Conservation (phyloP, 192 early-diverging fungal genomes). For the Coemansia sp. region DNA sequence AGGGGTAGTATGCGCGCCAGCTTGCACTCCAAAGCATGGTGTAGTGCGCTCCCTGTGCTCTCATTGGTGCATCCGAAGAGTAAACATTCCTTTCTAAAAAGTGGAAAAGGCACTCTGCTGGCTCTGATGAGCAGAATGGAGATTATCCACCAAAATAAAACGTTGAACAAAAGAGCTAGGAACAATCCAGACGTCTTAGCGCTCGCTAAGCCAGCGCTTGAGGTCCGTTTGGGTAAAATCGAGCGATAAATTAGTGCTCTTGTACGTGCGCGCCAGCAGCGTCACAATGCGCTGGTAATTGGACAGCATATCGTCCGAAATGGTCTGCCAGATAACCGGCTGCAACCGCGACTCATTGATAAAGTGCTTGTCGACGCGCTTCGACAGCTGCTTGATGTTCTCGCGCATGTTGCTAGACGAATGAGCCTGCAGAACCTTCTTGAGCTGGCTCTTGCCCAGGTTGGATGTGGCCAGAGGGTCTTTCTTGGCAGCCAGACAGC, state of each 20-base stretch:
- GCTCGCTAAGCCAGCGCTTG: constrained; percentile 49
- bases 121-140: no score
- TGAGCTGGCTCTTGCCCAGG: constrained; percentile 79
- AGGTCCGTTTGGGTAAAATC: constrained; percentile 73
- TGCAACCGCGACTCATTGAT: constrained; percentile 77
- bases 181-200: constrained; percentile 5
- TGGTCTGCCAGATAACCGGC: constrained; percentile 87
- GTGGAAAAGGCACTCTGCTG: no score
- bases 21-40: neutral
- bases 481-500: constrained; percentile 66
- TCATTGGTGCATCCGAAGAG: neutral
- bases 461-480: constrained; percentile 59
- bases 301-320: constrained; percentile 81
- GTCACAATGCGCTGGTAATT: constrained; percentile 80
- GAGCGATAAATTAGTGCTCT: constrained; percentile 73
- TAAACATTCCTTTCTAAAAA: neutral
- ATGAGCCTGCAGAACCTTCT: constrained; percentile 81
- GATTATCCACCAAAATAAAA: no score
- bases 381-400: constrained; percentile 75
- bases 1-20: neutral
- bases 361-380: constrained; percentile 94
- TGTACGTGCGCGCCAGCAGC: constrained; percentile 81
- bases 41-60: constrained; percentile 1
- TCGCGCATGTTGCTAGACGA: constrained; percentile 75
- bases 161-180: no score